These are phyloP conservation scores for Tulasnella sp. DNA, from an alignment of 768 basidiomycete species.

Conservation along the genomic window DNA sequence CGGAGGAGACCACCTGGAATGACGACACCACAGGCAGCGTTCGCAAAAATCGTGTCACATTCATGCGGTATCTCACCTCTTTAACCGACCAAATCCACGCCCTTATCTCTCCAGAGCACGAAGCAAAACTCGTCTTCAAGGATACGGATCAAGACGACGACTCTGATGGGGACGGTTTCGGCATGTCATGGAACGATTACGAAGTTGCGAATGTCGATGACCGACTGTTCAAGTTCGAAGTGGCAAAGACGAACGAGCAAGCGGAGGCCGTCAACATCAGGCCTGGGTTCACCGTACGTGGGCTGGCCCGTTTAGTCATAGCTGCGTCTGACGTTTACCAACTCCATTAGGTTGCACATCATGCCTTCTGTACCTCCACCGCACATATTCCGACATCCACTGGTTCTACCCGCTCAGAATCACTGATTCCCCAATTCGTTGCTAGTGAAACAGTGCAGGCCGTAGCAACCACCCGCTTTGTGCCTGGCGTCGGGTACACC, in stretches of 20 bases:
- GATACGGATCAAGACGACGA: conserved; percentile 23
- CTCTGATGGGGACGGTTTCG: background rate
- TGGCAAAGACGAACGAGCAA: conserved; percentile 26
- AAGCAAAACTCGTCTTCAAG: conserved; percentile 47
- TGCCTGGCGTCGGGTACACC: background rate
- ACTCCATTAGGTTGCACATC: background rate
- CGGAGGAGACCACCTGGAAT: conserved; percentile 49
- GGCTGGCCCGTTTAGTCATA: background rate
- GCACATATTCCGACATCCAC: background rate
- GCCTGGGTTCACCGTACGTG: background rate
- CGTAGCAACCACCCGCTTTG: background rate
- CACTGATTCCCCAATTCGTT: background rate
- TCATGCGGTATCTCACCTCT: conserved; percentile 63
- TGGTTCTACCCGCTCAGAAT: background rate
- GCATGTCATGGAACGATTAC: background rate
- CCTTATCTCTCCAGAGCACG: conserved; percentile 51
- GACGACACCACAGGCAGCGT: conserved; percentile 45
- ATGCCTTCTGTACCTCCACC: background rate
- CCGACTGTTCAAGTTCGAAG: conserved; percentile 28
- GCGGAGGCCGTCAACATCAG: conserved; percentile 9
- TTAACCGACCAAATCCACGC: conserved; percentile 55
- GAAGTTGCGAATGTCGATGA: conserved; percentile 14
- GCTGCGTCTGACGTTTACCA: background rate
- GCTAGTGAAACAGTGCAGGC: background rate
- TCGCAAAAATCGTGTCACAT: conserved; percentile 53